phyloP scores from a whole-genome alignment of 768 basidiomycete genomes.

The Boletus huronensis region DNA sequence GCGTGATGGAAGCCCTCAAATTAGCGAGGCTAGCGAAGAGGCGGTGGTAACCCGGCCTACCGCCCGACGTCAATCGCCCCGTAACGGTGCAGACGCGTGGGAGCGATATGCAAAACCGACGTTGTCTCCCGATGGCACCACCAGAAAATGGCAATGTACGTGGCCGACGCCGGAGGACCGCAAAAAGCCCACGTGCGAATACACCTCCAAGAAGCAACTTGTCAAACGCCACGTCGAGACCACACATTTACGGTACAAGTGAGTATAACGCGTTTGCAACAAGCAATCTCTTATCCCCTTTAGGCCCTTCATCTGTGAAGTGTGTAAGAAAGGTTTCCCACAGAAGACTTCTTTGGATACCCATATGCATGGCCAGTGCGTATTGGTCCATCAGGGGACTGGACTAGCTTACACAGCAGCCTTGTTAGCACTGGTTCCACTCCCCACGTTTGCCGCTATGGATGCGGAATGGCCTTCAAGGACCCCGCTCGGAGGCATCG shows the following conservation, averaged over 20 bases:
- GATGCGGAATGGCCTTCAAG: constrained; percentile 53
- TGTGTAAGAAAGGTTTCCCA: constrained; percentile 53
- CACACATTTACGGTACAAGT: constrained; percentile 60
- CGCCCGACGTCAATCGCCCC: constrained; percentile 25
- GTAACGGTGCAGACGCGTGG: constrained; percentile 30
- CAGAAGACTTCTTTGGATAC: constrained; percentile 59
- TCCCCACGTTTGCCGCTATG: constrained; percentile 51
- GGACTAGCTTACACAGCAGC: constrained; percentile 9
- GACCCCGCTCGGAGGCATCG: constrained; percentile 63
- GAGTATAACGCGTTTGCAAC: constrained; percentile 23
- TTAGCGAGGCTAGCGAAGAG: constrained; percentile 32
- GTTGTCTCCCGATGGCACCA: constrained; percentile 31
- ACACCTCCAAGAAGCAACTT: constrained; percentile 56
- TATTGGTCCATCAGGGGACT: constrained; percentile 6
- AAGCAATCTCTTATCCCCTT: constrained; percentile 12
- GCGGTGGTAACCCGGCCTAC: constrained; percentile 14
- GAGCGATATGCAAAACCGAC: constrained; percentile 35
- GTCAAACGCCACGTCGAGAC: constrained; percentile 68
- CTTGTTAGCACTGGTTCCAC: constrained; percentile 51
- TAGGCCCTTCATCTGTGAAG: constrained; percentile 51
- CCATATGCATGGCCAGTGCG: constrained; percentile 54
- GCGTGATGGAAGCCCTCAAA: constrained; percentile 30
- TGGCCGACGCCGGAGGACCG: constrained; percentile 37
- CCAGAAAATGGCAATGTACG: constrained; percentile 39
- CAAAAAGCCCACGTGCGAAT: constrained; percentile 37